Evolutionary conservation across 306 rosid species (phyloP), one percentile per base, ranked within the genome.

Genomic region (Fragaria vesca): DNA sequence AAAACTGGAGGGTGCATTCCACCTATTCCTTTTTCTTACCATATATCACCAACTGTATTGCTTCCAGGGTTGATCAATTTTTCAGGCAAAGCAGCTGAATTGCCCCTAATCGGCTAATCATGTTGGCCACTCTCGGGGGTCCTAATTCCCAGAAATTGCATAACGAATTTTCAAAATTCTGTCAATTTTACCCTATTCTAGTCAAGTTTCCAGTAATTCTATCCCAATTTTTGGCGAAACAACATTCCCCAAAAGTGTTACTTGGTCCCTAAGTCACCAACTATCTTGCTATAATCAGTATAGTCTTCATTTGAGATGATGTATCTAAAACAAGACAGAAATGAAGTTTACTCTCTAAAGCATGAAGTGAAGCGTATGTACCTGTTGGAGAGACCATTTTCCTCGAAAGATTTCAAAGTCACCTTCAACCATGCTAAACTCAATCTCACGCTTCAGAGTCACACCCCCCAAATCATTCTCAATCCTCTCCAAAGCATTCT

Each of bases 311-410:
- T n/a, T 55, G 28, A n/a, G 24, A 55, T 2, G 2, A 24, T 4
- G 3, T 1, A 12, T 61, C 36, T 30, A 55, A 24, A 72, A 42
- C 40, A 58, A 40, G 77, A 82, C 58, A 77, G 71, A 73, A 81
- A 63, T 20, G 24, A 65, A 17, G 15, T 32, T 32, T 15, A 47
- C 52, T 12, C 52, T 47, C 17, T 1, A 12, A 48, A 48, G 54
- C 54, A 48, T 3, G 54, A 13, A 3, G 54, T 50, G 55, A 46
- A 46, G 63, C 15, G 17, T 47, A 3, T 4, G 63, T 85, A 93
- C 98, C 95, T 90, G 93, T 76, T 83, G 81, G 73, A 94, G 90
- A 36, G 97, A 92, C 97, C 98, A 94, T 76, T 86, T 91, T 77
- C 98, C 98, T 84, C 86, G 89, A 61, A 88, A 95, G 78, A 91